Percentiles rank a stretch among this genome's conserved stretches.
Conservation (phyloP, 176 grass and related monocot genomes). For the Luzula sylvatica region DNA sequence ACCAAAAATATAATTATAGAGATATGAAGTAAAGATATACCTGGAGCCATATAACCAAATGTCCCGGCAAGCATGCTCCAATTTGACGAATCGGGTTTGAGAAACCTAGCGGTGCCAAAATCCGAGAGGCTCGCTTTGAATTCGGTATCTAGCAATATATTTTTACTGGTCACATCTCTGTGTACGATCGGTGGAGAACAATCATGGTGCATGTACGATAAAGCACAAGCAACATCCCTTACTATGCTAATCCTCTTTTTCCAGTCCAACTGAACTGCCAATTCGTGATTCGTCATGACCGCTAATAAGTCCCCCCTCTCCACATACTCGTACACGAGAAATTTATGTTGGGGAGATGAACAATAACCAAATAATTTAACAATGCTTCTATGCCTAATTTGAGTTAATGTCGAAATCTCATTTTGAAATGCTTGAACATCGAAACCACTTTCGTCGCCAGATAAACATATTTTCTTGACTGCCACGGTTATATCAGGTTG, state of each 20-base stretch:
- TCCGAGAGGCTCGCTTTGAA: not conserved
- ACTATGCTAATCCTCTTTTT: conserved; percentile 2
- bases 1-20: not conserved
- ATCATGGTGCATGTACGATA: conserved; percentile 56
- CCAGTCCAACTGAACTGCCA: conserved; percentile 14
- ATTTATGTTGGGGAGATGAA: conserved; percentile 2
- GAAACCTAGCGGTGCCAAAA: not conserved
- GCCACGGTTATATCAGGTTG: not conserved
- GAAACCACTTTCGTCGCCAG: not conserved
- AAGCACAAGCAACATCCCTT: conserved; percentile 4
- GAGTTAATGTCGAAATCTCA: conserved; percentile 3
- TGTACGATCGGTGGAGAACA: conserved; percentile 31
- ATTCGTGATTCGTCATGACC: not conserved
- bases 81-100: conserved; percentile 18
- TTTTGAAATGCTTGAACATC: conserved; percentile 3
- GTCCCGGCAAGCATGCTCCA: conserved; percentile 17
- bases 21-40: not conserved
- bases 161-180: conserved; percentile 63
- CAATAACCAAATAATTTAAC: conserved; percentile 22
- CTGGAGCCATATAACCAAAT: conserved; percentile 12
- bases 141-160: conserved; percentile 31
- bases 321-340: conserved; percentile 23
- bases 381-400: conserved; percentile 18
- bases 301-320: not conserved
- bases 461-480: conserved; percentile 12